Evolutionary conservation across 2,329 filamentous ascomycete genomes (phyloP), one percentile per base, ranked within the genome.

Genomic region (Exophiala phaeomuriformis): DNA sequence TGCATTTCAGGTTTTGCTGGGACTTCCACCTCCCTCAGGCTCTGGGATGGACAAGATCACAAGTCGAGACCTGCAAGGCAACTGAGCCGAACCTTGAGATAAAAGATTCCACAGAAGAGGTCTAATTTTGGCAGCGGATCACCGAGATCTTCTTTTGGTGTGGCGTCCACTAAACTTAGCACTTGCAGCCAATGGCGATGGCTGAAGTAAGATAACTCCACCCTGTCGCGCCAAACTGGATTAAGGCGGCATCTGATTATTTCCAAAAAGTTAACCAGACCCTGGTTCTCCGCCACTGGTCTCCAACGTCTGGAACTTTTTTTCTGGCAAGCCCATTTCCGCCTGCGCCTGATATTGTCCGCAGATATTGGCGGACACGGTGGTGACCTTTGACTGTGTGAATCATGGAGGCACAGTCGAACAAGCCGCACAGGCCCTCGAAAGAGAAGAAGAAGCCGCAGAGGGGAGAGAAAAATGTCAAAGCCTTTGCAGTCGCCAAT

Each of bases 371-470:
- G 51, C 12, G 52, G 55, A 12, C 40, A 49, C 40, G 48, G 51
- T 49, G 48, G 51, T 49, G 51, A 39, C 50, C 40, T 49, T 32
- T 52, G 49, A 47, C 45, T 44, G 7, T 36, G 6, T 27, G 9
- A 51, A 56, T 7, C 10, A 90, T 90, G 86, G 86, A 90, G 68
- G 80, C 89, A 58, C 90, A 96, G 75, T 71, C 79, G 42, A 90
- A 97, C 67, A 84, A 88, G 72, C 81, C 89, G 65, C 91, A 97
- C 77, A 80, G 90, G 66, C 84, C 88, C 66, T 75, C 84, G 31
- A 96, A 95, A 72, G 88, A 93, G 73, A 95, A 94, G 77, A 94
- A 94, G 77, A 81, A 85, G 70, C 77, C 69, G 45, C 67, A 83
- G 41, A 83, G 82, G 68, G 82, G 80, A 27, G 65, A 83, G 88